These are phyloP conservation scores for Trypanosoma grayi DNA, from an alignment of 208 protist species.

Conservation along the genomic window DNA sequence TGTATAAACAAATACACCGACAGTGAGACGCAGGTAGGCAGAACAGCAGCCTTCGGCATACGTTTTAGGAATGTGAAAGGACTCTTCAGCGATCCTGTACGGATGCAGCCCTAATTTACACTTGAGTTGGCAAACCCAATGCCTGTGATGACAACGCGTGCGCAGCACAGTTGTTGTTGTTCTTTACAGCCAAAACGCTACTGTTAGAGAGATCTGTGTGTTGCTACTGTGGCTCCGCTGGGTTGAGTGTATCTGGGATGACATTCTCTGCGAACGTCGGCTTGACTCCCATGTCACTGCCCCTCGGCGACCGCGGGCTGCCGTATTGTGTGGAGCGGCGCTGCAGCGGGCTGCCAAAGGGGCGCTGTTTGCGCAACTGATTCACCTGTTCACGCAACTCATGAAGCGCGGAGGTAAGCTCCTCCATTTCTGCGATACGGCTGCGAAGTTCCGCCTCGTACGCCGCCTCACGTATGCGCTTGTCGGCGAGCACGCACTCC, in stretches of 20 bases:
- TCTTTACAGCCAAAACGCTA: no score
- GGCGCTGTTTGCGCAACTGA: not conserved
- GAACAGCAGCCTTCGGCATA: no score
- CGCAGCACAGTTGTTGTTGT: no score
- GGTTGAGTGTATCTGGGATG: not conserved
- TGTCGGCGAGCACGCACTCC: conserved; percentile 14
- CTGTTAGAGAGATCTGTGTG: no score
- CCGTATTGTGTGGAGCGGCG: not conserved
- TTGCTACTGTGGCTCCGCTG: not conserved
- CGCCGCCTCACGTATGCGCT: conserved; percentile 10
- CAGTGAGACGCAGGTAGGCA: no score
- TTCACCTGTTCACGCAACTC: conserved; percentile 16
- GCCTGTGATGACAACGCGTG: no score
- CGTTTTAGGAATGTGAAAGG: no score
- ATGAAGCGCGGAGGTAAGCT: conserved; percentile 14
- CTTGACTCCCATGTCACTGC: not conserved
- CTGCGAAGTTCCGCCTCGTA: conserved; percentile 23
- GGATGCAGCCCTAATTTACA: no score
- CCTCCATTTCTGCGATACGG: conserved; percentile 22
- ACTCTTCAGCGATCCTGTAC: no score
- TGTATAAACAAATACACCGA: no score
- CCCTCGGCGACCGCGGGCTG: not conserved
- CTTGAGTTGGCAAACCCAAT: no score
- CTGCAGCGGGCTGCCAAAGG: not conserved
- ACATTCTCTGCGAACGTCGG: not conserved